Percentiles rank a stretch among this genome's conserved stretches.
Evolutionary conservation across 495 filamentous ascomycete genomes (phyloP).

Genomic region (Trichoderma erinaceum): DNA sequence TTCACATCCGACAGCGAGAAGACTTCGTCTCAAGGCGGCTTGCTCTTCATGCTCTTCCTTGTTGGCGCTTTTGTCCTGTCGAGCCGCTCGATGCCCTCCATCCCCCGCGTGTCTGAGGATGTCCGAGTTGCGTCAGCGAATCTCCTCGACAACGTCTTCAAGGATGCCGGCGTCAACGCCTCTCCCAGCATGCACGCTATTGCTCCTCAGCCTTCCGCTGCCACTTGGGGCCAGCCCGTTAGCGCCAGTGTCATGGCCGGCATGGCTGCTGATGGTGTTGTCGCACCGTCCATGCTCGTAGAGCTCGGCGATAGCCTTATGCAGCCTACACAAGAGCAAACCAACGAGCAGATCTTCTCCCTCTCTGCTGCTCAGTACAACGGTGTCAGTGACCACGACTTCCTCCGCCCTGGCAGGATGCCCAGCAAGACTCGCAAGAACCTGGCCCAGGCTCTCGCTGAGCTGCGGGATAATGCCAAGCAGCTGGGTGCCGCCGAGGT

Average conservation of each 20-base stretch:
- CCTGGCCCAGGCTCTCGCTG: slow-evolving; percentile 76
- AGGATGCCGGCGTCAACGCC: slow-evolving; percentile 62
- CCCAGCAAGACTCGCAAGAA: slow-evolving; percentile 57
- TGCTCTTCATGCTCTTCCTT: slow-evolving; percentile 81
- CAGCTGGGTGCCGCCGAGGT: slow-evolving; percentile 68
- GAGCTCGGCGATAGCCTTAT: slow-evolving; percentile 68
- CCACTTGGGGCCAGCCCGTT: slow-evolving; percentile 38
- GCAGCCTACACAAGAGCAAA: slow-evolving; percentile 74
- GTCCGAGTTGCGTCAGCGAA: slow-evolving; percentile 86
- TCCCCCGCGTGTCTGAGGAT: slow-evolving; percentile 87
- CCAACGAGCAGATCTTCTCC: slow-evolving; percentile 82
- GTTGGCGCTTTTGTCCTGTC: slow-evolving; percentile 96
- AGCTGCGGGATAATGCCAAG: slow-evolving; percentile 63
- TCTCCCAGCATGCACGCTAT: slow-evolving; percentile 40
- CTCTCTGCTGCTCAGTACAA: slow-evolving; percentile 87
- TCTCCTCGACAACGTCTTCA: slow-evolving; percentile 81
- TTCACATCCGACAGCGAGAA: slow-evolving; percentile 53
- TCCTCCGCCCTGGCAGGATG: slow-evolving; percentile 46
- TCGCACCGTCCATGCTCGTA: slow-evolving; percentile 61
- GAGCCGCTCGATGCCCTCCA: slow-evolving; percentile 58
- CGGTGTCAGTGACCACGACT: slow-evolving; percentile 67
- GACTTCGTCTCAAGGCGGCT: slow-evolving; percentile 51
- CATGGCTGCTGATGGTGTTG: slow-evolving; percentile 43
- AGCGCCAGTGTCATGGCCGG: slow-evolving; percentile 44
- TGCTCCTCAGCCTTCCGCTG: slow-evolving; percentile 45